Conservation (phyloP, 805 yeast species). For the Blastobotrys muscicola region DNA sequence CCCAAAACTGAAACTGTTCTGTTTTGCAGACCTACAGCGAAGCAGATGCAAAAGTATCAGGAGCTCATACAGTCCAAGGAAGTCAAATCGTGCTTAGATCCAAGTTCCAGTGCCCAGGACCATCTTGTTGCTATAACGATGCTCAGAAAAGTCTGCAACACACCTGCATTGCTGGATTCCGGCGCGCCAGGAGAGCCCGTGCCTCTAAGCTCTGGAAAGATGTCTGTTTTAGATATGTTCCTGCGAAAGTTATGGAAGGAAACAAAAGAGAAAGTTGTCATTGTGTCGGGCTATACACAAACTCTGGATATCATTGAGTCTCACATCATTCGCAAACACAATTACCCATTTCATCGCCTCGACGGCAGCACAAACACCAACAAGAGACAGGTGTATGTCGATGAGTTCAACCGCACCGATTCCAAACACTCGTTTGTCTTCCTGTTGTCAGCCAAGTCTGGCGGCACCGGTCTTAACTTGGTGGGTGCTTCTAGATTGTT, state of each 20-base stretch:
- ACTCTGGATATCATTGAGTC: conserved; percentile 68
- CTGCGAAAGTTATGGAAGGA: conserved; percentile 37
- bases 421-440: conserved; percentile 45
- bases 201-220: conserved; percentile 43
- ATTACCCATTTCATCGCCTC: conserved; percentile 48
- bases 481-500: conserved; percentile 84
- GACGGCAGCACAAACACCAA: conserved; percentile 79
- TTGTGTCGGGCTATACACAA: conserved; percentile 82
- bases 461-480: conserved; percentile 87
- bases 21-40: conserved; percentile 64
- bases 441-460: conserved; percentile 78
- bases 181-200: conserved; percentile 28
- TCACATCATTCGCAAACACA: conserved; percentile 38
- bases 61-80: conserved; percentile 34
- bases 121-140: conserved; percentile 62
- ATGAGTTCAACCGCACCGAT: conserved; percentile 49
- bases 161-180: conserved; percentile 51
- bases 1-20: conserved; percentile 66
- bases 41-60: conserved; percentile 49
- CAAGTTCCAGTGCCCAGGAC: conserved; percentile 18
- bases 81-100: conserved; percentile 24
- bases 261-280: conserved; percentile 64
- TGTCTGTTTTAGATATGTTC: conserved; percentile 48
- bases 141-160: conserved; percentile 74
- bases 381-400: conserved; percentile 56